These are phyloP conservation scores for Lentinus tigrinus DNA, from an alignment of 768 basidiomycete species.

Conservation along the genomic window DNA sequence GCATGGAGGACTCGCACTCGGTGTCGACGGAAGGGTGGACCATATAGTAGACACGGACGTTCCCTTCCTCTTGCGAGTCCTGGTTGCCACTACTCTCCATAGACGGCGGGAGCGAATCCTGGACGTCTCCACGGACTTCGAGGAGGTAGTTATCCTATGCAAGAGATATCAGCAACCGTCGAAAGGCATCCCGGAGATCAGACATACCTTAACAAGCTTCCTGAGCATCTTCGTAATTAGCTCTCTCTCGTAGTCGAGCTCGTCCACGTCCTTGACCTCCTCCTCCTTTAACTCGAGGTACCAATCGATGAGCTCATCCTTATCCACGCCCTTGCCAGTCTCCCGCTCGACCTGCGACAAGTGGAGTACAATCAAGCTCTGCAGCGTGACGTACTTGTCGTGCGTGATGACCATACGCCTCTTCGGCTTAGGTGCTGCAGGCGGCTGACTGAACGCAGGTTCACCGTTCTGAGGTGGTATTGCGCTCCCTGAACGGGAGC, in stretches of 20 bases:
- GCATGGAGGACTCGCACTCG: conserved; percentile 46
- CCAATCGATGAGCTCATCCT: conserved; percentile 95
- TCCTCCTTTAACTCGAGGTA: conserved; percentile 89
- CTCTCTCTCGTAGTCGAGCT: conserved; percentile 88
- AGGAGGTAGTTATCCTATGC: conserved; percentile 80
- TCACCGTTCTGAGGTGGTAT: conserved; percentile 9
- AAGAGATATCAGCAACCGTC: neutral
- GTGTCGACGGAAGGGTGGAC: conserved; percentile 87
- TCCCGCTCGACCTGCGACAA: conserved; percentile 74
- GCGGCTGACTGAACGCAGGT: conserved; percentile 19
- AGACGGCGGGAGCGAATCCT: conserved; percentile 69
- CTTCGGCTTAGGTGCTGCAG: conserved; percentile 40
- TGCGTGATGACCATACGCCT: conserved; percentile 91
- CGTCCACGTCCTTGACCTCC: conserved; percentile 79
- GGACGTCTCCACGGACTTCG: conserved; percentile 79
- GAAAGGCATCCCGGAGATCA: neutral
- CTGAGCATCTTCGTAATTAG: conserved; percentile 85
- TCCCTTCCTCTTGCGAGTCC: conserved; percentile 45
- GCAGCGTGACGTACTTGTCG: conserved; percentile 90
- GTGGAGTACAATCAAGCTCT: conserved; percentile 84
- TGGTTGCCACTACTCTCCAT: conserved; percentile 57
- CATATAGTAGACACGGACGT: conserved; percentile 80
- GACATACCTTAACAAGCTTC: conserved; percentile 84
- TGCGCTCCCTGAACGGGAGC: conserved; percentile 24
- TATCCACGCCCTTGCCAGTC: conserved; percentile 74